These are phyloP conservation scores for Fraxinus angustifolia DNA, from an alignment of 305 asterid species.

Conservation along the genomic window DNA sequence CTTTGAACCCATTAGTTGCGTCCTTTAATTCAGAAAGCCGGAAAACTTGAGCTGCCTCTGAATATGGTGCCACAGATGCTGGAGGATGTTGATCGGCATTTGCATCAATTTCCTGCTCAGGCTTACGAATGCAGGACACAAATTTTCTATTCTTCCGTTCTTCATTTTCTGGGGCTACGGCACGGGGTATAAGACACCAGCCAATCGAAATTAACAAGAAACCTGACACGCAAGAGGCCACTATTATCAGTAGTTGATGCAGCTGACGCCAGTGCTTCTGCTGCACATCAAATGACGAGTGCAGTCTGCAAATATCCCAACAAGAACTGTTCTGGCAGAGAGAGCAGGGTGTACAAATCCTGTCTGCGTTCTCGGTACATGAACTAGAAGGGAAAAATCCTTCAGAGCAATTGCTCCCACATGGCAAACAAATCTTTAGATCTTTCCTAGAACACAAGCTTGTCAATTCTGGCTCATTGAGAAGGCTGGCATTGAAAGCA, in stretches of 20 bases:
- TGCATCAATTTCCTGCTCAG: constrained; percentile 34
- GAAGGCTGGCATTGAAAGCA: constrained; percentile 83
- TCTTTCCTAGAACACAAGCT: constrained; percentile 77
- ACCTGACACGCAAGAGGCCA: constrained; percentile 56
- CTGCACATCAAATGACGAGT: constrained; percentile 33
- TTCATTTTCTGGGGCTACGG: constrained; percentile 21
- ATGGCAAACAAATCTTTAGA: constrained; percentile 74
- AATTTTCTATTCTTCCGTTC: constrained; percentile 39
- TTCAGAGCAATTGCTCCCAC: constrained; percentile 70
- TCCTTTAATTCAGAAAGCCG: constrained; percentile 88
- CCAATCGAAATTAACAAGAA: constrained; percentile 46
- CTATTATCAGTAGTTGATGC: constrained; percentile 45
- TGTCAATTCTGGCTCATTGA: constrained; percentile 79
- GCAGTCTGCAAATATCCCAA: constrained; percentile 55
- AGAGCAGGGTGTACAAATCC: constrained; percentile 90
- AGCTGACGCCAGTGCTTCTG: constrained; percentile 37
- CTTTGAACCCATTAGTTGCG: constrained; percentile 92
- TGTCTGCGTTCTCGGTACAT: constrained; percentile 59
- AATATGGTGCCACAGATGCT: constrained; percentile 49
- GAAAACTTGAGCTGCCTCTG: constrained; percentile 76
- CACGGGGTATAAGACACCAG: constrained; percentile 56
- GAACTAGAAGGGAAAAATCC: constrained; percentile 83
- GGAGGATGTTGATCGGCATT: constrained; percentile 41
- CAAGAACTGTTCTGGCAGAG: constrained; percentile 92
- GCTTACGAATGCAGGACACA: constrained; percentile 36